These are phyloP conservation scores for Termitomyces eurrhizus DNA, from an alignment of 768 basidiomycete species.

Conservation along the genomic window DNA sequence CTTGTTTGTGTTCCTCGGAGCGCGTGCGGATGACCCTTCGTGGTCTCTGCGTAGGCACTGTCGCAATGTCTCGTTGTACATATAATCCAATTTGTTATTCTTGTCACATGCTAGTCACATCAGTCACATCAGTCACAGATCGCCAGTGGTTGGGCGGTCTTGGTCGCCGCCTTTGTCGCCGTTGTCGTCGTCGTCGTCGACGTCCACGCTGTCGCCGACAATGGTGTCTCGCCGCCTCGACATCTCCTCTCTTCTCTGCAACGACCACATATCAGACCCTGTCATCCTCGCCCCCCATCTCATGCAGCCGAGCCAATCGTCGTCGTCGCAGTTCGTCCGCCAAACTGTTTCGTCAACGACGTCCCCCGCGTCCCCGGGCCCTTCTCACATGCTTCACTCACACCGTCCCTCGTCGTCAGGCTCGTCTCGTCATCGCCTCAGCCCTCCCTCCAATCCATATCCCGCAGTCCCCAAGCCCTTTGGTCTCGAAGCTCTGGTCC, in stretches of 20 bases:
- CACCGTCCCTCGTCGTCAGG: constrained; percentile 15
- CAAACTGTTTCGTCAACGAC: constrained; percentile 11
- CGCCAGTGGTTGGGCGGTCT: not conserved
- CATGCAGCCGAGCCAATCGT: constrained; percentile 14
- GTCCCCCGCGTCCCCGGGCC: constrained; percentile 12
- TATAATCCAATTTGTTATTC: not conserved
- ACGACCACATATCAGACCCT: constrained; percentile 32
- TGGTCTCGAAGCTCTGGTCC: constrained; percentile 64
- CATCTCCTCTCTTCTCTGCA: constrained; percentile 72
- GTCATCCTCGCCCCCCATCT: constrained; percentile 25
- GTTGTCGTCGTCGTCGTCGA: not conserved
- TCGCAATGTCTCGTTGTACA: constrained; percentile 96
- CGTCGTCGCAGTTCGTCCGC: constrained; percentile 14
- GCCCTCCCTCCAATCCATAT: constrained; percentile 13
- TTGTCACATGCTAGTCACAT: constrained; percentile 7
- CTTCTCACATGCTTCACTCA: constrained; percentile 14
- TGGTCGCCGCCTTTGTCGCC: constrained; percentile 9
- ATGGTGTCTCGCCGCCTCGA: constrained; percentile 71
- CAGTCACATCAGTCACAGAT: constrained; percentile 10
- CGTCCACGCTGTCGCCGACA: constrained; percentile 17
- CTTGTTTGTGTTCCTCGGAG: constrained; percentile 17
- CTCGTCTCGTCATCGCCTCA: constrained; percentile 12
- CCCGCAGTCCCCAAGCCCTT: constrained; percentile 22
- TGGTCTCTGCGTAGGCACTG: constrained; percentile 60
- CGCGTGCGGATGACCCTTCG: constrained; percentile 51